A percentile compares a stretch with the other conserved stretches of the same genome.
Conservation (phyloP, 805 yeast genomes). For the Yarrowia phangngaensis region DNA sequence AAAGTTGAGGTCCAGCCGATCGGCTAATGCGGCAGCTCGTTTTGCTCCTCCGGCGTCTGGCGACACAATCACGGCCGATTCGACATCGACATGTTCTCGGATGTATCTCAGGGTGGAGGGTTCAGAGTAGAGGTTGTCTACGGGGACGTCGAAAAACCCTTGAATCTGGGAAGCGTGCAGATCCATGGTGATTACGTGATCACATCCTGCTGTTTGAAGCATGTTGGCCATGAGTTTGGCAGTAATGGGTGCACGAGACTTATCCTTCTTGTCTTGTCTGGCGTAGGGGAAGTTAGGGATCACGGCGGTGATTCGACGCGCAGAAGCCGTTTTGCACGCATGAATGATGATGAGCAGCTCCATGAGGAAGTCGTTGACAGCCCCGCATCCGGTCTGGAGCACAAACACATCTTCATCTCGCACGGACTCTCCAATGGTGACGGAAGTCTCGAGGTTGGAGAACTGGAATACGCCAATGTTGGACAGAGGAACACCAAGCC, state of each 20-base stretch:
- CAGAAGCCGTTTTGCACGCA: slow-evolving; percentile 95
- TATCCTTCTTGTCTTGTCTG: slow-evolving; percentile 94
- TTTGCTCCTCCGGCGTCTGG: slow-evolving; percentile 99
- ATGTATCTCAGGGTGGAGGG: slow-evolving; percentile 84
- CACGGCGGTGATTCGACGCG: slow-evolving; percentile 88
- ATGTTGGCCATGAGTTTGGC: slow-evolving; percentile 91
- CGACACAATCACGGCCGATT: slow-evolving; percentile 73
- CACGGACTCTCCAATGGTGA: slow-evolving; percentile 79
- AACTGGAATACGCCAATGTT: slow-evolving; percentile 79
- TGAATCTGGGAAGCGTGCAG: slow-evolving; percentile 96
- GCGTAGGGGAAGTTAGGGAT: slow-evolving; percentile 96
- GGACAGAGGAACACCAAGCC: slow-evolving; percentile 63
- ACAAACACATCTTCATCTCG: slow-evolving; percentile 88
- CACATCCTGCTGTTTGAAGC: slow-evolving; percentile 89
- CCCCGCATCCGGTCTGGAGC: slow-evolving; percentile 81
- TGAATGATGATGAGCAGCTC: slow-evolving; percentile 85
- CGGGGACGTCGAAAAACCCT: slow-evolving; percentile 93
- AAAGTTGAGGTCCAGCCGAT: slow-evolving; percentile 82
- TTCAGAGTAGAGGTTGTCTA: slow-evolving; percentile 92
- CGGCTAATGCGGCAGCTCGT: slow-evolving; percentile 92
- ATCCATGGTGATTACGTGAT: slow-evolving; percentile 95
- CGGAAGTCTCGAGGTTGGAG: slow-evolving; percentile 84
- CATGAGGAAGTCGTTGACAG: slow-evolving; percentile 78
- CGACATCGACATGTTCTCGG: slow-evolving; percentile 54
- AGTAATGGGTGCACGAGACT: slow-evolving; percentile 92